Base-by-base conservation (phyloP, 129 eudicot genomes). In the Pseudognaphalium luteoalbum region DNA sequence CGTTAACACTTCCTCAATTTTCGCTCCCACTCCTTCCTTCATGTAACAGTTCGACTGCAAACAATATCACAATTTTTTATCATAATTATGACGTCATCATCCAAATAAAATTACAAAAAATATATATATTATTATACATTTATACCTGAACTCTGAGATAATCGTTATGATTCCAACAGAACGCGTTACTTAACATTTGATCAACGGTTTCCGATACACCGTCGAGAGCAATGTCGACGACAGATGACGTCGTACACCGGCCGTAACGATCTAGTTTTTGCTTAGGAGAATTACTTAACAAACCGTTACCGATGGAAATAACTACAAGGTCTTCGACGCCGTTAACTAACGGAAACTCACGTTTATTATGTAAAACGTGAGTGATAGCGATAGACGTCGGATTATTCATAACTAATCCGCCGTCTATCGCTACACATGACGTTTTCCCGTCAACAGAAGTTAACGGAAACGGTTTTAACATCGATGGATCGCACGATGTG, bases 81-180 rank as follows among this genome's bases (percentile, higher is more conserved):
- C 1, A 37, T 37, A 37, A 37, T 37, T 37, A 70, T 78, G 56
- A 68, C 83, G 79, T 77, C 63, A 66, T 17, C 7, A 66, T 17
- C 7, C 32, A 4, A 42, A 9, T 1, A 28, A 44, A 44, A 67
- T 7, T 28, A n/a, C 4, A 28, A 78, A 58, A 59, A 4, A 65
- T 50, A 30, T 63, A 19, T n/a, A n/a, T n/a, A 1, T 6, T 66
- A 25, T 25, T 25, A 25, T 25, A 25, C 28, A 25, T 25, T 25
- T 25, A 94, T 66, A 94, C 98, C 98, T 94, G 98, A 83, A 94
- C 82, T 87, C 98, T 87, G 81, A 94, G 85, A 81, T 94, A 94
- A 80, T 87, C 92, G 14, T 68, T 71, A 10, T 72, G 93, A 74
- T 87, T 94, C 90, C 89, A 94, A 76, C 86, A 88, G 82, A 94